These are phyloP conservation scores for sorghum (Sorghum bicolor) DNA, from an alignment of 176 grass and related monocot species.

Conservation along the genomic window DNA sequence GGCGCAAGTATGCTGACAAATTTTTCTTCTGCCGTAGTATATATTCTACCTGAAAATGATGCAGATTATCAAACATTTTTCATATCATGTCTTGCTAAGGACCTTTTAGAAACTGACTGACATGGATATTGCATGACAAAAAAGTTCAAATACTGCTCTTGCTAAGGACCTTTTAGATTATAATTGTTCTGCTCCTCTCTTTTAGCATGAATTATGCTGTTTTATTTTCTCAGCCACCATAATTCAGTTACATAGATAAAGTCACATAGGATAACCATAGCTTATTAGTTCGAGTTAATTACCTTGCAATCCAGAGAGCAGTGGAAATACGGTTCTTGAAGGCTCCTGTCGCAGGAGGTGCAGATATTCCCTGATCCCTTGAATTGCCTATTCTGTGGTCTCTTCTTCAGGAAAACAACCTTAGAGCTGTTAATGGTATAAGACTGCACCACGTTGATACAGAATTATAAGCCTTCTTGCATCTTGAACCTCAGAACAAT, in stretches of 20 bases:
- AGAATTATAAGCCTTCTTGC: slow-evolving; percentile 33
- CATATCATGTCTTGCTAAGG: neutral
- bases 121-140: slow-evolving; percentile 26
- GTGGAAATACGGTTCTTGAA: slow-evolving; percentile 95
- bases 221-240: neutral
- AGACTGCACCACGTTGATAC: slow-evolving; percentile 57
- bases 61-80: slow-evolving; percentile 21
- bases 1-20: slow-evolving; percentile 64
- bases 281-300: slow-evolving; percentile 22
- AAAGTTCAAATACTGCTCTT: slow-evolving; percentile 5
- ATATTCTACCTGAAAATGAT: slow-evolving; percentile 72
- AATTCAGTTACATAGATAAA: slow-evolving; percentile 16
- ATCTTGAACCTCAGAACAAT: slow-evolving; percentile 23
- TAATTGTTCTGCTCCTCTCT: slow-evolving; percentile 25
- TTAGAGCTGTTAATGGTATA: slow-evolving; percentile 99
- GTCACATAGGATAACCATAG: slow-evolving; percentile 6
- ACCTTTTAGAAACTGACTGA: neutral
- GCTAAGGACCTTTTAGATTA: slow-evolving; percentile 27
- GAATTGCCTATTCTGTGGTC: slow-evolving; percentile 95
- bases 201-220: slow-evolving; percentile 25
- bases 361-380: slow-evolving; percentile 94
- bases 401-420: slow-evolving; percentile 97
- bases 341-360: slow-evolving; percentile 90
- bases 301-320: slow-evolving; percentile 98
- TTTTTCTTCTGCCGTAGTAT: slow-evolving; percentile 74